Evolutionary conservation across 2,329 filamentous ascomycete genomes (phyloP).

Genomic region (Aspergillus novoparasiticus): DNA sequence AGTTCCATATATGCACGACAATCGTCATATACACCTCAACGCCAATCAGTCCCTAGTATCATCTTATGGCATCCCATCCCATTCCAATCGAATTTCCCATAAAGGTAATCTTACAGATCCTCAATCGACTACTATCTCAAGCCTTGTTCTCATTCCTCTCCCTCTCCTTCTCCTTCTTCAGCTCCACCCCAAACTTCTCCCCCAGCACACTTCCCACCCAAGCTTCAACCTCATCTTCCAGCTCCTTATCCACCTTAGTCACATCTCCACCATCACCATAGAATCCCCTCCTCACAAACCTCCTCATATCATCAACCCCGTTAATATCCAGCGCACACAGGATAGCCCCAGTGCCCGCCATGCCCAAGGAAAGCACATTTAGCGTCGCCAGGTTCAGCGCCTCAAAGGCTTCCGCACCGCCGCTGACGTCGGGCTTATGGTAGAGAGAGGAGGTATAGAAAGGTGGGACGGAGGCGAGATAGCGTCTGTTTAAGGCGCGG

Average conservation of each 20-base stretch:
- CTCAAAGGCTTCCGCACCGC: slow-evolving; percentile 73
- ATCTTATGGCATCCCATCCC: background rate
- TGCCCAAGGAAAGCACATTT: slow-evolving; percentile 74
- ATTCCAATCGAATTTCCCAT: background rate
- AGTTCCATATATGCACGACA: background rate
- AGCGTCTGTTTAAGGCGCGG: slow-evolving; percentile 68
- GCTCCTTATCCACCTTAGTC: slow-evolving; percentile 49
- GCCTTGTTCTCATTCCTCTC: background rate
- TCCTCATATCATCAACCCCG: slow-evolving; percentile 65
- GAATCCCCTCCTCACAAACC: slow-evolving; percentile 58
- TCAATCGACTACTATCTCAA: background rate
- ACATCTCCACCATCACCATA: slow-evolving; percentile 59
- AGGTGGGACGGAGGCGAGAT: slow-evolving; percentile 63
- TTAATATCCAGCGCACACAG: slow-evolving; percentile 79
- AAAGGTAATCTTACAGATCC: background rate
- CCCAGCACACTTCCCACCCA: slow-evolving; percentile 54
- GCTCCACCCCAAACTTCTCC: slow-evolving; percentile 50
- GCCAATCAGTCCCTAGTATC: background rate
- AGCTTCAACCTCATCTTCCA: slow-evolving; percentile 57
- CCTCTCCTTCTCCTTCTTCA: slow-evolving; percentile 34
- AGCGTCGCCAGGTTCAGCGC: slow-evolving; percentile 85
- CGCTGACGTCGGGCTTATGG: slow-evolving; percentile 56
- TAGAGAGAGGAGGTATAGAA: slow-evolving; percentile 64
- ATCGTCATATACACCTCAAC: background rate
- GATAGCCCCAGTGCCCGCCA: slow-evolving; percentile 73